These are phyloP conservation scores for Xylariaceae sp. DNA, from an alignment of 2,329 filamentous ascomycete species.

Conservation along the genomic window DNA sequence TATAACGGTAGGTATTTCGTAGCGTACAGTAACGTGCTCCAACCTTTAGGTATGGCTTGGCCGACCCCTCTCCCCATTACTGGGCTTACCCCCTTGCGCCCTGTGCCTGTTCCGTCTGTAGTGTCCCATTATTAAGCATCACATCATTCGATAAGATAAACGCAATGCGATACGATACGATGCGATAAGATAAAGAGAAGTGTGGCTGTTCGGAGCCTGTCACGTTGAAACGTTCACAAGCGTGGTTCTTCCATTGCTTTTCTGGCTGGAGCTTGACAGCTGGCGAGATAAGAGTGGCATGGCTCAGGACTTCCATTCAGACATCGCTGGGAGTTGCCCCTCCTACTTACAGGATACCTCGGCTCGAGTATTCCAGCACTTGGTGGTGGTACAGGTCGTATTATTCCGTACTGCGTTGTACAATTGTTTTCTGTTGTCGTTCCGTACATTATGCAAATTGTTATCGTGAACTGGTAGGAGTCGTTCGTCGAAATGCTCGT, in stretches of 20 bases:
- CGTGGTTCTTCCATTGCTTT: not conserved
- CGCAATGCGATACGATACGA: not conserved
- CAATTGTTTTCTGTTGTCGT: not conserved
- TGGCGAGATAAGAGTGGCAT: not conserved
- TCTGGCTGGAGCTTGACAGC: not conserved
- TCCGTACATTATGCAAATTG: not conserved
- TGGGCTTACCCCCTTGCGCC: constrained; percentile 13
- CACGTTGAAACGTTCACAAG: not conserved
- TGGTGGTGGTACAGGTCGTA: not conserved
- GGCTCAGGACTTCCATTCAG: not conserved
- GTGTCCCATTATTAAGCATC: not conserved
- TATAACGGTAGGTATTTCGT: not conserved
- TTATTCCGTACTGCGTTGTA: not conserved
- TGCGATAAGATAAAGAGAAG: too few species aligned
- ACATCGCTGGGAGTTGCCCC: not conserved
- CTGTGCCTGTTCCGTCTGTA: not conserved
- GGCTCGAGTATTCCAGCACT: not conserved
- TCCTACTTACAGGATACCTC: not conserved
- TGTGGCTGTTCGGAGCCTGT: too few species aligned
- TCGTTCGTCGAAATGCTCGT: not conserved
- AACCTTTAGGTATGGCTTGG: constrained; percentile 3
- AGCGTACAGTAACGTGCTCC: not conserved
- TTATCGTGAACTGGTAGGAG: not conserved
- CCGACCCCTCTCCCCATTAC: constrained; percentile 19
- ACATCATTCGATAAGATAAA: not conserved